Evolutionary conservation across 2,329 filamentous ascomycete species (phyloP).

Genomic region (Ophiosphaerella korrae): DNA sequence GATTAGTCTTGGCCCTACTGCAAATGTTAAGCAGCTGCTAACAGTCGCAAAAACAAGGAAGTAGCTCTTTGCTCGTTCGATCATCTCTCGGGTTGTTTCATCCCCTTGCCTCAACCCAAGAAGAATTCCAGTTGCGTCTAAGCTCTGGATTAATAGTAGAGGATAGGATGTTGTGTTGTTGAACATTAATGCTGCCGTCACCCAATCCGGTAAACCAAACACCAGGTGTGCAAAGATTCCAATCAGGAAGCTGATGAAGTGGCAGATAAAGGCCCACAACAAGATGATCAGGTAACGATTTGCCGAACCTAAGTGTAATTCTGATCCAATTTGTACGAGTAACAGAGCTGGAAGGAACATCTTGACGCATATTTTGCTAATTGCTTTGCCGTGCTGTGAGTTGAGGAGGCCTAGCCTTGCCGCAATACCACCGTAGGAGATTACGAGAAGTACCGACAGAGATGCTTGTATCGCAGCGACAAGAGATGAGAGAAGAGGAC

Average conservation of each 20-base stretch:
- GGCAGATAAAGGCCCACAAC: constrained; percentile 58
- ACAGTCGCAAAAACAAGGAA: constrained; percentile 69
- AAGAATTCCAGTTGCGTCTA: constrained; percentile 63
- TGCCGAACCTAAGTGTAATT: constrained; percentile 54
- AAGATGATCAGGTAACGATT: constrained; percentile 55
- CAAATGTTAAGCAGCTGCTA: constrained; percentile 66
- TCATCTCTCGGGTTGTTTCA: constrained; percentile 51
- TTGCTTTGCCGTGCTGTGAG: constrained; percentile 55
- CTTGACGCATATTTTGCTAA: constrained; percentile 58
- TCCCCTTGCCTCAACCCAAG: constrained; percentile 51
- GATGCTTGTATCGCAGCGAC: constrained; percentile 61
- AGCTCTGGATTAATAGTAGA: constrained; percentile 56
- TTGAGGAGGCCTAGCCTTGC: constrained; percentile 55
- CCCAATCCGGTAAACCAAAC: constrained; percentile 58
- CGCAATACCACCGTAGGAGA: constrained; percentile 57
- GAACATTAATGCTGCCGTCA: constrained; percentile 59
- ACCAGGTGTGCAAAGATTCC: constrained; percentile 50
- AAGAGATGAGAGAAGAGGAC: constrained; percentile 46
- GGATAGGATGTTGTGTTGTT: constrained; percentile 62
- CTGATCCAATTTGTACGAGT: constrained; percentile 58
- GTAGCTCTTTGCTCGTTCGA: constrained; percentile 67
- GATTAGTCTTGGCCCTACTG: constrained; percentile 64
- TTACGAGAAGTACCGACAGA: constrained; percentile 59
- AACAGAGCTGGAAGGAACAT: constrained; percentile 60
- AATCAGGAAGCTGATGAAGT: constrained; percentile 54